Base-by-base conservation (phyloP, 371 early-diverging fungal species). In the Blastocladiella emersonii region DNA sequence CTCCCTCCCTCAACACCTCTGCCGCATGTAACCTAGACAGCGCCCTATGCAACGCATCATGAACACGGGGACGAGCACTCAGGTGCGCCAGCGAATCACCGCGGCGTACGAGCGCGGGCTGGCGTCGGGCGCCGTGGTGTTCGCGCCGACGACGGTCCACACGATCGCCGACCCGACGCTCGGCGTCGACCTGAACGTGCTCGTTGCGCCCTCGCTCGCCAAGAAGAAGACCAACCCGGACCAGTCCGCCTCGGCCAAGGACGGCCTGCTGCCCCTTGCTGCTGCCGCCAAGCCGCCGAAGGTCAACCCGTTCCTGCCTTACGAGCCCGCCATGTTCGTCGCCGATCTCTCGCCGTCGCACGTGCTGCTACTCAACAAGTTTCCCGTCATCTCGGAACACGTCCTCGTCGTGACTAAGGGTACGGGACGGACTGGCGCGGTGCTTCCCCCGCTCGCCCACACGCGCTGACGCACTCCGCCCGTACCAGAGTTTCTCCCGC, bases 331-430 rank as follows among this genome's bases (percentile, higher is more conserved):
- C 0, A 73, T 88, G 43, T 73, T 68, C 34, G 81, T 90, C 1
- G 64, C 74, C 32, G 81, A 83, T 49, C 64, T 65, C 23, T 63
- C 73, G 13, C 77, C 80, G 19, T 66, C 76, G 15, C 83, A 88
- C 65, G 70, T 76, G 61, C 59, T 87, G 45, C 64, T 89, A 10
- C 71, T 88, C 56, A 90, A 90, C 78, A 90, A 90, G 70, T 90
- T 78, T 67, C 77, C 85, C 56, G 74, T 88, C 45, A 77, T 82
- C 17, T 80, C 84, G 30, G 70, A 77, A 17, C 90, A 90, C 69
- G 63, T 83, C 35, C 66, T 90, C 23, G 43, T 90, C 37, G 78
- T 83, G 0, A 87, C 90, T 10, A 86, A 87, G 78, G 85, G 88
- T 86, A 74, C 53, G 43, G n/a, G n/a, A n/a, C n/a, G n/a, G n/a